These are phyloP conservation scores for Globisporangium irregulare DNA, from an alignment of 352 stramenopile species.

Conservation along the genomic window DNA sequence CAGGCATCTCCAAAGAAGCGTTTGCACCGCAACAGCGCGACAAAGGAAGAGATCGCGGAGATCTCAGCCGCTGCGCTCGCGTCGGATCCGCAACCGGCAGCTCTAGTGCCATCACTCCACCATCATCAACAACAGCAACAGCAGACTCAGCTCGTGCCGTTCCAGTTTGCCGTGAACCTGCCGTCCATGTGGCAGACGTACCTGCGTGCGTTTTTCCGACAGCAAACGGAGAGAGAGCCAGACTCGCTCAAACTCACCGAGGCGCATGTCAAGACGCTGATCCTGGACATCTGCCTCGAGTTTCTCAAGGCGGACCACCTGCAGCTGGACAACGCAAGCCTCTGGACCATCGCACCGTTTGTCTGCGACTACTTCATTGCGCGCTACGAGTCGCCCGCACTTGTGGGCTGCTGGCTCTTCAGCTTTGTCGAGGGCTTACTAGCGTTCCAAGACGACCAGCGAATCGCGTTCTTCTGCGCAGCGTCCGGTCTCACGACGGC, in stretches of 20 bases:
- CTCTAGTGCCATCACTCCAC: neutral
- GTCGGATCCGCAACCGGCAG: neutral
- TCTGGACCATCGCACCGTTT: constrained; percentile 58
- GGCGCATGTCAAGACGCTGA: constrained; percentile 40
- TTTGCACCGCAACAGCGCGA: constrained; percentile 13
- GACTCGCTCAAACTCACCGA: constrained; percentile 19
- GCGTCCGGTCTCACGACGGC: constrained; percentile 30
- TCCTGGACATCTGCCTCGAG: constrained; percentile 74
- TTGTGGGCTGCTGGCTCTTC: constrained; percentile 53
- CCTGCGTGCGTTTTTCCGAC: constrained; percentile 23
- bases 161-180: constrained; percentile 17
- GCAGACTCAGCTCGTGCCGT: neutral
- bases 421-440: constrained; percentile 46
- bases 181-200: constrained; percentile 41
- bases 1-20: constrained; percentile 17
- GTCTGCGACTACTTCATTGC: constrained; percentile 69
- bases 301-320: constrained; percentile 68
- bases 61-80: constrained; percentile 5
- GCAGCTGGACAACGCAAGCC: constrained; percentile 47
- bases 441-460: constrained; percentile 40
- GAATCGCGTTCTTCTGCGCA: constrained; percentile 60
- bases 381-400: constrained; percentile 43
- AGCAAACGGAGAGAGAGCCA: constrained; percentile 7
- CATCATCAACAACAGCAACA: neutral
- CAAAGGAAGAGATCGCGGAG: constrained; percentile 20